phyloP scores from a whole-genome alignment of 2,329 filamentous ascomycete species.

The Tolypocladium album region DNA sequence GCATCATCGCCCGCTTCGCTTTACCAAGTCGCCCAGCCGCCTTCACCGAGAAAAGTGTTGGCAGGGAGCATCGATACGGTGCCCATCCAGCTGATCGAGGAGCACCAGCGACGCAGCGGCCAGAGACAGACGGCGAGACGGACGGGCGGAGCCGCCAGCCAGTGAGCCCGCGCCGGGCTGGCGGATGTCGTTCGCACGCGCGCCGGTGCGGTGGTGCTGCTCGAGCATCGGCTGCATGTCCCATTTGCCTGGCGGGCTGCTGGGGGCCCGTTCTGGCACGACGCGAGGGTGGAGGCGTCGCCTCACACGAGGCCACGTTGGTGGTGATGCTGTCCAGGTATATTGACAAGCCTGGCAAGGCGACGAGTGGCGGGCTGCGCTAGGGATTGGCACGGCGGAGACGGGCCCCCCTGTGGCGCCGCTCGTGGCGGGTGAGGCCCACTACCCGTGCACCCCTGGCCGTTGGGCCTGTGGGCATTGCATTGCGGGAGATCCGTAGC shows the following conservation, averaged over 20 bases:
- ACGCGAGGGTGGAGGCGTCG: neutral
- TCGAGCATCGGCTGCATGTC: neutral
- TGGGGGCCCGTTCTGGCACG: neutral
- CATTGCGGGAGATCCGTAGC: neutral
- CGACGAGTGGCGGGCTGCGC: neutral
- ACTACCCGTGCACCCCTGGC: neutral
- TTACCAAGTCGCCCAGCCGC: neutral
- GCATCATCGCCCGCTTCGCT: neutral
- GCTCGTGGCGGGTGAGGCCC: neutral
- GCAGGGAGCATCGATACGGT: neutral
- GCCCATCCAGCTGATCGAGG: neutral
- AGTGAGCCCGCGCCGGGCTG: neutral
- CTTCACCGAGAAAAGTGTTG: neutral
- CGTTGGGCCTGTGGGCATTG: too few relatives aligned
- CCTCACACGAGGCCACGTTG: constrained; percentile 4
- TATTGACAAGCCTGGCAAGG: constrained; percentile 3
- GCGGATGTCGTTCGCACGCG: neutral
- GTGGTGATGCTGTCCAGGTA: constrained; percentile 7
- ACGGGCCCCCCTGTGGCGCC: neutral
- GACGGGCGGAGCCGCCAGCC: neutral
- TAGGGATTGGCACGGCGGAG: neutral
- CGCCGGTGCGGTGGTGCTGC: neutral
- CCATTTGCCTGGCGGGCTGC: neutral
- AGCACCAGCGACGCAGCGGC: neutral
- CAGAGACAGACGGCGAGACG: neutral